These are phyloP conservation scores for Ceratobasidium sp. DNA, from an alignment of 1,284 basidiomycete genomes.

Conservation along the genomic window DNA sequence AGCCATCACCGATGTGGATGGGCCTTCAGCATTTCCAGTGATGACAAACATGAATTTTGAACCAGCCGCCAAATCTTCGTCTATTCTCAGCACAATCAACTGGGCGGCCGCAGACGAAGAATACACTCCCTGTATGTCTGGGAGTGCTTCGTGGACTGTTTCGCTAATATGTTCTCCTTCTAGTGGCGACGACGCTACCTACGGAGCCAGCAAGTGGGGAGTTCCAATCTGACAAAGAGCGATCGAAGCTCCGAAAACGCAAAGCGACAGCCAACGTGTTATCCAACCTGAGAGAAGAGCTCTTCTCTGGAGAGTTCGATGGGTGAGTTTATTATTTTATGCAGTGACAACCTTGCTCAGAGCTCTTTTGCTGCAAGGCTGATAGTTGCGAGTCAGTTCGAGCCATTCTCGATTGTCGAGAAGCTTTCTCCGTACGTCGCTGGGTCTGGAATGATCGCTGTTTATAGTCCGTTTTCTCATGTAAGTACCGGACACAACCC, in stretches of 20 bases:
- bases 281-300: conserved; percentile 72
- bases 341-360: no score
- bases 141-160: conserved; percentile 7
- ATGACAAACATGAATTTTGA: conserved; percentile 86
- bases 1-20: conserved; percentile 89
- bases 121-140: conserved; percentile 65
- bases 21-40: conserved; percentile 90
- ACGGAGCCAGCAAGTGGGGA: conserved; percentile 59
- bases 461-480: conserved; percentile 84
- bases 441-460: conserved; percentile 86
- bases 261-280: conserved; percentile 68
- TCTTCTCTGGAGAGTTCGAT: conserved; percentile 89
- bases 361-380: conserved; percentile 67
- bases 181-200: conserved; percentile 61
- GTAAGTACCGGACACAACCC: conserved; percentile 51
- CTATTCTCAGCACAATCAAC: conserved; percentile 60
- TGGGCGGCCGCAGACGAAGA: conserved; percentile 90
- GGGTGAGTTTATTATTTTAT: conserved; percentile 63
- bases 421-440: conserved; percentile 76
- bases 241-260: conserved; percentile 71
- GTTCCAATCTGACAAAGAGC: conserved; percentile 70
- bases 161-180: conserved; percentile 36
- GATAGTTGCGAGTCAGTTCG: conserved; percentile 84
- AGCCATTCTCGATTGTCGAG: conserved; percentile 83
- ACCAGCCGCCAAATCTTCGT: conserved; percentile 62